Percentiles rank a stretch among this genome's conserved stretches.
Conservation (phyloP, 257 asterid genomes). For the Parsonsia alboflavescens region DNA sequence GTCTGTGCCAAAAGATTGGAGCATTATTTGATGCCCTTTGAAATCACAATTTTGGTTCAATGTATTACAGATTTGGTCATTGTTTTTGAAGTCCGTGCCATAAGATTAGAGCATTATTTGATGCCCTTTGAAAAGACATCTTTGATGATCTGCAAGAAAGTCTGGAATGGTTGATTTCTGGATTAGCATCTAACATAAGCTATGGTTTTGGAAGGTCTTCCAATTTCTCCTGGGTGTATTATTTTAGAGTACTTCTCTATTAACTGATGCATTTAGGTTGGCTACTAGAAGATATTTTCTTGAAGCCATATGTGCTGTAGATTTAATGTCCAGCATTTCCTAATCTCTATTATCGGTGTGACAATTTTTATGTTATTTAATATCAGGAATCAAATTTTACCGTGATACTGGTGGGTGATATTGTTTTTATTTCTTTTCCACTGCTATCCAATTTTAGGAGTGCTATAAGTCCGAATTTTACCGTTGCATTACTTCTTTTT, state of each 20-base stretch:
- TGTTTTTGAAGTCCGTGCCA: background rate
- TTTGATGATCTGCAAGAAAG: background rate
- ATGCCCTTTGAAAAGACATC: background rate
- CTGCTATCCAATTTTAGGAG: background rate
- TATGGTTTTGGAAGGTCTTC: too few relatives aligned
- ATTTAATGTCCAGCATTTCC: background rate
- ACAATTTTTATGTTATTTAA: background rate
- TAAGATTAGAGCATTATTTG: background rate
- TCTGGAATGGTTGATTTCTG: background rate
- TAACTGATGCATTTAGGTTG: background rate
- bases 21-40: too few relatives aligned
- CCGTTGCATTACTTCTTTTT: background rate
- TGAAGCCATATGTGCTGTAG: background rate
- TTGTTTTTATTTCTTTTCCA: background rate
- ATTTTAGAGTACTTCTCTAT: background rate
- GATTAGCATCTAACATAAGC: background rate
- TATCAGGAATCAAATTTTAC: background rate
- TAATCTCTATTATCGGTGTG: background rate
- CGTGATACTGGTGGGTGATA: background rate
- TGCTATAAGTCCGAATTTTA: background rate
- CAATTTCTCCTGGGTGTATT: background rate
- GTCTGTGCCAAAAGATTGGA: too few relatives aligned
- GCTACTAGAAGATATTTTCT: background rate
- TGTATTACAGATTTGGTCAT: background rate
- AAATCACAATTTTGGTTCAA: background rate